These are phyloP conservation scores for Candida taoyuanica DNA, from an alignment of 805 yeast genomes.

Conservation along the genomic window DNA sequence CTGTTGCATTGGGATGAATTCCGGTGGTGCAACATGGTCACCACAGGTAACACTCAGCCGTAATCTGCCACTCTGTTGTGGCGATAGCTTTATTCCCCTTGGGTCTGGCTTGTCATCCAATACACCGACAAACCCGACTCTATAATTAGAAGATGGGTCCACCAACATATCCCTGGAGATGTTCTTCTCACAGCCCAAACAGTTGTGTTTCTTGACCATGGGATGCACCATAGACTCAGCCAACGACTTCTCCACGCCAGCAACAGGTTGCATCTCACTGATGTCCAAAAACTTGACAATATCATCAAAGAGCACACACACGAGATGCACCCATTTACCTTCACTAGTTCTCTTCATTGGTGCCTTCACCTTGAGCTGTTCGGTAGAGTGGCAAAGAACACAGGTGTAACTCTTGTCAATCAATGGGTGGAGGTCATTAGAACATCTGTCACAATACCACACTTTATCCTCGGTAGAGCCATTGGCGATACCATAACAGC, in stretches of 20 bases:
- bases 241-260: conserved; percentile 32
- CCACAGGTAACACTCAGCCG: conserved; percentile 42
- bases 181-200: conserved; percentile 48
- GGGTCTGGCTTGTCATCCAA: conserved; percentile 19
- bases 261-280: conserved; percentile 42
- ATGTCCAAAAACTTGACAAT: conserved; percentile 41
- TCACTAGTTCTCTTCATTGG: conserved; percentile 62
- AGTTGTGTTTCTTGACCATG: conserved; percentile 37
- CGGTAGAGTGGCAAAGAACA: conserved; percentile 43
- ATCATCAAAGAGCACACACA: conserved; percentile 59
- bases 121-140: conserved; percentile 46
- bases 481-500: conserved; percentile 56
- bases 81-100: conserved; percentile 20
- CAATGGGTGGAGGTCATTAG: conserved; percentile 61
- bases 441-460: conserved; percentile 79
- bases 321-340: conserved; percentile 74
- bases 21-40: conserved; percentile 27
- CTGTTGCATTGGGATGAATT: conserved; percentile 26
- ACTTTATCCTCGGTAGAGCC: conserved; percentile 14
- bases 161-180: conserved; percentile 35
- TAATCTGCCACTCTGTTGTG: conserved; percentile 33
- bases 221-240: conserved; percentile 29
- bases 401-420: conserved; percentile 57
- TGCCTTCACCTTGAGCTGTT: conserved; percentile 38
- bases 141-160: conserved; percentile 38